phyloP scores from a whole-genome alignment of 768 basidiomycete species.

The Suillus americanus region DNA sequence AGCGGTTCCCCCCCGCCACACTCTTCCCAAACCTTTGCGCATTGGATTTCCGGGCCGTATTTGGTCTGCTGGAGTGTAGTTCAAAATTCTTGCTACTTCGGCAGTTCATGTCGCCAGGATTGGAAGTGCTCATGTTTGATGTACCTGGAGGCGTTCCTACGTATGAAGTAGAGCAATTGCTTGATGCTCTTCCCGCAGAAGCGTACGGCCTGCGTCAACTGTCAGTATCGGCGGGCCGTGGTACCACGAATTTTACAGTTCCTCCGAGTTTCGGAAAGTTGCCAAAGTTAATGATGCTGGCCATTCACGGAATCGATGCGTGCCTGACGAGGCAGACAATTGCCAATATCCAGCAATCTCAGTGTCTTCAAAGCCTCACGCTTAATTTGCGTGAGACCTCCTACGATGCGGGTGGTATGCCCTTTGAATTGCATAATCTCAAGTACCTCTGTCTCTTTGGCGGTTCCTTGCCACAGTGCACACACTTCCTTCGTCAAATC shows the following conservation, averaged over 20 bases:
- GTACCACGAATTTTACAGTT: background rate
- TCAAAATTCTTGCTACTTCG: background rate
- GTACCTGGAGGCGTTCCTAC: background rate
- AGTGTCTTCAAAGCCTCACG: background rate
- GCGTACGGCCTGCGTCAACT: background rate
- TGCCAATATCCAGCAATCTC: background rate
- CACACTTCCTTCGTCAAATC: background rate
- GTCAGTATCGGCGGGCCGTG: background rate
- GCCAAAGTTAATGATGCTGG: background rate
- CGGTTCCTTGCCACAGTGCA: background rate
- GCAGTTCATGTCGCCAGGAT: background rate
- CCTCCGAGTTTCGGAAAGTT: background rate
- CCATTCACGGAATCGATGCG: background rate
- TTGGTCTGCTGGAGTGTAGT: background rate
- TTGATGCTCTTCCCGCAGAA: background rate
- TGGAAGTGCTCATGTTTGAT: background rate
- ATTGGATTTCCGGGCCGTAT: background rate
- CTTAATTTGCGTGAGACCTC: background rate
- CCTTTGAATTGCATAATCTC: background rate
- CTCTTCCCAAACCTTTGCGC: background rate
- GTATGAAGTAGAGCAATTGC: background rate
- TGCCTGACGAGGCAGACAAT: background rate
- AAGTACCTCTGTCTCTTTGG: background rate
- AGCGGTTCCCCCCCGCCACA: background rate
- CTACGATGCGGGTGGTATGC: too few relatives aligned